Evolutionary conservation across 2,329 filamentous ascomycete genomes (phyloP).

Genomic region (Exophiala sp.): DNA sequence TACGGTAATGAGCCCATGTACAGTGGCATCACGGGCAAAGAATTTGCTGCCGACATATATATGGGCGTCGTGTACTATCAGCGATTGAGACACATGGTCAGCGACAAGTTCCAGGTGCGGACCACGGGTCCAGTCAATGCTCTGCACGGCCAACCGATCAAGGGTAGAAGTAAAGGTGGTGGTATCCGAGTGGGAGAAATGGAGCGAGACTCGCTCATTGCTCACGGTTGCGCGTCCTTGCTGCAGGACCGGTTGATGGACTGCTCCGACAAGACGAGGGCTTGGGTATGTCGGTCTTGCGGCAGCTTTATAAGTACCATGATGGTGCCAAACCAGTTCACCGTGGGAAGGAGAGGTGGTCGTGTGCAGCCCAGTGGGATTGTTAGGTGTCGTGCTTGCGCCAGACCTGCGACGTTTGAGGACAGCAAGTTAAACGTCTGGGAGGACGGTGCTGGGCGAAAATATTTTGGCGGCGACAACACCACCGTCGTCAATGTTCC

Average conservation of each 20-base stretch:
- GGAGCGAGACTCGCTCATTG: conserved; percentile 92
- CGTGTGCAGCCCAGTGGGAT: conserved; percentile 46
- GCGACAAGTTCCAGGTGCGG: conserved; percentile 98
- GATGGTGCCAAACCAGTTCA: conserved; percentile 39
- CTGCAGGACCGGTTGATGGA: conserved; percentile 95
- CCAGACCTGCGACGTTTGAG: conserved; percentile 58
- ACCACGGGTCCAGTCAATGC: conserved; percentile 90
- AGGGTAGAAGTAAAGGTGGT: conserved; percentile 91
- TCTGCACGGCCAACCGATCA: conserved; percentile 92
- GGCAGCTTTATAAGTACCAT: conserved; percentile 88
- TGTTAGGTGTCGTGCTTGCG: conserved; percentile 77
- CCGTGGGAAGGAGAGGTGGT: conserved; percentile 38
- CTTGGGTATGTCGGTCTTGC: conserved; percentile 85
- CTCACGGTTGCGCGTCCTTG: conserved; percentile 91
- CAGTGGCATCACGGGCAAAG: conserved; percentile 90
- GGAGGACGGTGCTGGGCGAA: conserved; percentile 83
- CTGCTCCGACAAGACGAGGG: conserved; percentile 87
- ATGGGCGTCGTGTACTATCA: conserved; percentile 98
- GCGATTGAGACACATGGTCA: conserved; percentile 97
- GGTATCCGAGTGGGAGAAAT: conserved; percentile 99
- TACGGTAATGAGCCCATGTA: conserved; percentile 99
- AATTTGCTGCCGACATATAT: conserved; percentile 93
- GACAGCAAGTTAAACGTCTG: conserved; percentile 71
- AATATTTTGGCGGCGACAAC: conserved; percentile 84
- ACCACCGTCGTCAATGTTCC: conserved; percentile 90